These are phyloP conservation scores for Geranium brycei DNA, from an alignment of 345 rosid species.

Conservation along the genomic window DNA sequence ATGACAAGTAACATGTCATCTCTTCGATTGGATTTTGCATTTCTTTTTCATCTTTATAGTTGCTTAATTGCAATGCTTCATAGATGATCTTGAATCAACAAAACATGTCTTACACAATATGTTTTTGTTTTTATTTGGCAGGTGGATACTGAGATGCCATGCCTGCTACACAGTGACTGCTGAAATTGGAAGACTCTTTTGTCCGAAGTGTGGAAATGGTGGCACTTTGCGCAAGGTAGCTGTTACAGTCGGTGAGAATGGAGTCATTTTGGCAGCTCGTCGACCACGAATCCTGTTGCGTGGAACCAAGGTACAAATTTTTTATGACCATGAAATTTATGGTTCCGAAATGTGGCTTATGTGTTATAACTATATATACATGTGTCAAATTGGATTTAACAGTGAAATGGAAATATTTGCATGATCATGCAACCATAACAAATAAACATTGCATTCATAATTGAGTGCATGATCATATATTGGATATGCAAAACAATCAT, in stretches of 20 bases:
- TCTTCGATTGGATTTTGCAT: neutral
- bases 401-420: no score
- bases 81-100: neutral
- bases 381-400: no score
- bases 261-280: slow-evolving; percentile 46
- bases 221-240: slow-evolving; percentile 83
- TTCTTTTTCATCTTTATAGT: neutral
- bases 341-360: no score
- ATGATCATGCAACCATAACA: no score
- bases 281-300: slow-evolving; percentile 56
- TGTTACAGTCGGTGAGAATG: slow-evolving; percentile 73
- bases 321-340: no score
- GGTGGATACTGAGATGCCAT: slow-evolving; percentile 92
- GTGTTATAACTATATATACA: no score
- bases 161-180: slow-evolving; percentile 86
- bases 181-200: slow-evolving; percentile 70
- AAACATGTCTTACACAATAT: neutral
- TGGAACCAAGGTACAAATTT: slow-evolving; percentile 57
- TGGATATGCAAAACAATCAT: neutral
- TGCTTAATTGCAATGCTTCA: neutral
- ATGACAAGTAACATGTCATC: neutral
- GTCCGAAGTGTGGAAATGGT: slow-evolving; percentile 95
- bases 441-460: no score
- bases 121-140: slow-evolving; percentile 9
- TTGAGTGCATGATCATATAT: neutral